Base-by-base conservation (phyloP, 1,284 basidiomycete genomes). In the Phaffia rhodozyma region DNA sequence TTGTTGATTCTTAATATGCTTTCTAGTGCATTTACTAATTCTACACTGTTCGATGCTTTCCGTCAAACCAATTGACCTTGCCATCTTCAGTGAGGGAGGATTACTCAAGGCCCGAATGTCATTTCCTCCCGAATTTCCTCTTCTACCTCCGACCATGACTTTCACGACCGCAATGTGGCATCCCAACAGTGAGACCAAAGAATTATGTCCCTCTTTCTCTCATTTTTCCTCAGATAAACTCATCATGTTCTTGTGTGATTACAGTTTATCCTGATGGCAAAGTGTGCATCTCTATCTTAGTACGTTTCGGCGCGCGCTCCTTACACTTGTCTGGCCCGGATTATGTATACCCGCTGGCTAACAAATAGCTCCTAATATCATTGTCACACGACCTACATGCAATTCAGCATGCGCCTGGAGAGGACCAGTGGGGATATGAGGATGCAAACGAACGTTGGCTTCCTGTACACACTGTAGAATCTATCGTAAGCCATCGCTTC, bases 81-180 rank as follows among this genome's bases (percentile, higher is more conserved):
- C 16, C 55, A 65, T 62, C 32, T 68, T 55, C 71, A 91, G 89
- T 73, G 92, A 97, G 77, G 91, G 91, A 67, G 92, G 87, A 16
- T 89, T 96, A 75, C 86, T 93, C 77, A 91, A 89, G 77, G 90
- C 91, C 20, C 81, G 86, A 60, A 78, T 97, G 67, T 81, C 84
- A 6, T 97, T 97, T 77, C 92, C 92, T 25, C 78, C 83, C 34
- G 91, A 96, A 75, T 98, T 87, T 75, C 94, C 94, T 23, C 78
- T 97, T 60, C 79, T 86, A 49, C 94, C 94, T 23, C 94, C 94
- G 49, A 94, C 89, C 83, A 91, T 98, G 90, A 84, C 84, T 63
- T 98, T 98, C 75, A 82, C 88, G 68, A 92, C 92, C 5, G 85
- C 85, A 66, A 97, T 98, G 93, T 97, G 94, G 94, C 94, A 98